Evolutionary conservation across 495 filamentous ascomycete species (phyloP).

Genomic region (Trichoderma asperelloides): DNA sequence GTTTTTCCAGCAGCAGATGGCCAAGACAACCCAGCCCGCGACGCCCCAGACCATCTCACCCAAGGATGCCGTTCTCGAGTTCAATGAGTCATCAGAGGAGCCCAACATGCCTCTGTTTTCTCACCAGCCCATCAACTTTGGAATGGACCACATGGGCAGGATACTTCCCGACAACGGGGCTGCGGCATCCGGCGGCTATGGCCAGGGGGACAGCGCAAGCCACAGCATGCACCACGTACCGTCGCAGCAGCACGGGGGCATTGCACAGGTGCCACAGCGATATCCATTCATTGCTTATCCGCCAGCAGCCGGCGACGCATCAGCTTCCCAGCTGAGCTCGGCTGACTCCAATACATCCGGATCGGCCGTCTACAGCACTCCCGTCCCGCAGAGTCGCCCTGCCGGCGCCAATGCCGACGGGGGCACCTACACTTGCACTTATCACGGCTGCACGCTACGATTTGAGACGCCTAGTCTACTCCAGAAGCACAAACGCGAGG

Average conservation of each 20-base stretch:
- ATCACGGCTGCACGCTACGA: constrained; percentile 79
- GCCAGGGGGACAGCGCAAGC: constrained; percentile 34
- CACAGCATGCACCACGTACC: constrained; percentile 25
- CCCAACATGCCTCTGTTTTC: constrained; percentile 65
- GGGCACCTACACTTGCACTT: constrained; percentile 92
- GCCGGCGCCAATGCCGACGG: constrained; percentile 58
- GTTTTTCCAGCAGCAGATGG: constrained; percentile 43
- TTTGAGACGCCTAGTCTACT: constrained; percentile 81
- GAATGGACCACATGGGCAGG: constrained; percentile 24
- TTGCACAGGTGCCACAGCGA: constrained; percentile 45
- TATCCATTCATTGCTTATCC: constrained; percentile 46
- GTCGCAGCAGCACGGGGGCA: constrained; percentile 29
- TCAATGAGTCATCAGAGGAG: constrained; percentile 56
- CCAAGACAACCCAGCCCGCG: constrained; percentile 31
- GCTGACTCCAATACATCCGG: constrained; percentile 26
- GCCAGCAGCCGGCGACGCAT: constrained; percentile 25
- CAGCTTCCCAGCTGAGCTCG: constrained; percentile 34
- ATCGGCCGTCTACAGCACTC: constrained; percentile 19
- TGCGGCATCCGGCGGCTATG: constrained; percentile 28
- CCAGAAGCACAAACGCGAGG: constrained; percentile 93
- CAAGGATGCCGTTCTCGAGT: constrained; percentile 85
- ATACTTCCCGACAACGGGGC: constrained; percentile 13
- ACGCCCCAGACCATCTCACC: constrained; percentile 89
- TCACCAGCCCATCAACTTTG: constrained; percentile 23
- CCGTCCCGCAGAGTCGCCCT: constrained; percentile 36